Percentiles rank a stretch among this genome's conserved stretches.
These are phyloP conservation scores for Hortaea werneckii DNA, from an alignment of 2,329 filamentous ascomycete species.

Conservation along the genomic window DNA sequence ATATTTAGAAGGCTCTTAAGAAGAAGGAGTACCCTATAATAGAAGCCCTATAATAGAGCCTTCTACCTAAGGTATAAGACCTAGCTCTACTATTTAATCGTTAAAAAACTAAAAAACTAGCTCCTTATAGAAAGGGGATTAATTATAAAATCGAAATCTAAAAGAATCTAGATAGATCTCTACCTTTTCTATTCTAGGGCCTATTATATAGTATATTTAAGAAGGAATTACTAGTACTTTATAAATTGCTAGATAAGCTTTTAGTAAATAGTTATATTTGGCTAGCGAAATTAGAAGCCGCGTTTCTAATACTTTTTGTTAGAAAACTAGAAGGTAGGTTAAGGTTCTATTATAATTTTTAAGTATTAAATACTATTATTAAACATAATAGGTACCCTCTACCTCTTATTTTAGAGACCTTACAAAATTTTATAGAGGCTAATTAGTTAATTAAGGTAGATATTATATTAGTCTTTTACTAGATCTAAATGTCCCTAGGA, in stretches of 20 bases:
- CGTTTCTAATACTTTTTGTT: slow-evolving; percentile 1
- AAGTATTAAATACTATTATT: background rate
- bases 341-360: background rate
- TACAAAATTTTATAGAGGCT: slow-evolving; percentile 1
- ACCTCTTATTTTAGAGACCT: slow-evolving; percentile 2
- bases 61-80: background rate
- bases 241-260: slow-evolving; percentile 1
- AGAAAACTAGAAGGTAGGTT: background rate
- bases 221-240: background rate
- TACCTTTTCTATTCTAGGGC: slow-evolving; percentile 1
- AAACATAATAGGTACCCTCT: background rate
- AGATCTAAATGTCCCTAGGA: too few species aligned
- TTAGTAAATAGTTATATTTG: background rate
- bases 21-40: slow-evolving; percentile 1
- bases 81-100: background rate
- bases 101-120: background rate
- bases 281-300: background rate
- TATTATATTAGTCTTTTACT: too few species aligned
- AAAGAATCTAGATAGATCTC: slow-evolving; percentile 1
- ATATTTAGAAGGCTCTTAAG: slow-evolving; percentile 3
- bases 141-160: slow-evolving; percentile 1
- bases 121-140: background rate
- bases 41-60: background rate
- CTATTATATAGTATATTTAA: slow-evolving; percentile 2
- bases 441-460: slow-evolving; percentile 2